Conservation (phyloP, 371 early-diverging fungal genomes). For the Rhizomucor miehei region DNA sequence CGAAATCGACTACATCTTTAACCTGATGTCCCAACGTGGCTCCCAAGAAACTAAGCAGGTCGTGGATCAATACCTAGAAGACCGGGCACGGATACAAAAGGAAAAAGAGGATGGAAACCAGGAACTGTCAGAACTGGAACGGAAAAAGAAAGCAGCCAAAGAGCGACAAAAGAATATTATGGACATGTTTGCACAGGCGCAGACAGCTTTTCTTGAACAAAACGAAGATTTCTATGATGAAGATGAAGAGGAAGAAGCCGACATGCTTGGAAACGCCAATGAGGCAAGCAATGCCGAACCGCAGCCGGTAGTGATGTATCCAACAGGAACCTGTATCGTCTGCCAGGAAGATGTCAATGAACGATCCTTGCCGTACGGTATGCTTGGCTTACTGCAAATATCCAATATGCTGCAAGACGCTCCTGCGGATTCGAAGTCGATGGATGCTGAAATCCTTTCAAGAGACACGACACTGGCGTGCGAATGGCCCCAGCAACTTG, state of each 20-base stretch:
- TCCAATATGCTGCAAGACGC: slow-evolving; percentile 70
- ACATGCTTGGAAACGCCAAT: neutral
- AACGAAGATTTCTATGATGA: slow-evolving; percentile 67
- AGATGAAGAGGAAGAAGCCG: slow-evolving; percentile 46
- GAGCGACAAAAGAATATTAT: slow-evolving; percentile 85
- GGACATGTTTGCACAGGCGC: slow-evolving; percentile 88
- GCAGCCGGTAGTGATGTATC: slow-evolving; percentile 55
- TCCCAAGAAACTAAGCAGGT: neutral
- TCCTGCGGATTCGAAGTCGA: slow-evolving; percentile 37
- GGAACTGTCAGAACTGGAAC: slow-evolving; percentile 60
- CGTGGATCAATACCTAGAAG: neutral
- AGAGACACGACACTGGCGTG: slow-evolving; percentile 53
- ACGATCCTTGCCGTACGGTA: slow-evolving; percentile 71
- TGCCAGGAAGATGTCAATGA: slow-evolving; percentile 89
- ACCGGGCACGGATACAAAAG: neutral
- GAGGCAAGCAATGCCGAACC: slow-evolving; percentile 4
- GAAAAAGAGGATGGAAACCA: neutral
- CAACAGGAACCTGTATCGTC: slow-evolving; percentile 88
- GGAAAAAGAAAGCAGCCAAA: slow-evolving; percentile 77
- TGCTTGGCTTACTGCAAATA: slow-evolving; percentile 80
- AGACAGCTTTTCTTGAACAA: slow-evolving; percentile 83
- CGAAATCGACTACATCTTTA: slow-evolving; percentile 31
- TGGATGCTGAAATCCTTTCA: slow-evolving; percentile 43
- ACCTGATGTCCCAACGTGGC: slow-evolving; percentile 10
- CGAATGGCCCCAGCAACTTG: slow-evolving; percentile 32